These are phyloP conservation scores for Calophaca sinica DNA, from an alignment of 306 rosid genomes.

Conservation along the genomic window DNA sequence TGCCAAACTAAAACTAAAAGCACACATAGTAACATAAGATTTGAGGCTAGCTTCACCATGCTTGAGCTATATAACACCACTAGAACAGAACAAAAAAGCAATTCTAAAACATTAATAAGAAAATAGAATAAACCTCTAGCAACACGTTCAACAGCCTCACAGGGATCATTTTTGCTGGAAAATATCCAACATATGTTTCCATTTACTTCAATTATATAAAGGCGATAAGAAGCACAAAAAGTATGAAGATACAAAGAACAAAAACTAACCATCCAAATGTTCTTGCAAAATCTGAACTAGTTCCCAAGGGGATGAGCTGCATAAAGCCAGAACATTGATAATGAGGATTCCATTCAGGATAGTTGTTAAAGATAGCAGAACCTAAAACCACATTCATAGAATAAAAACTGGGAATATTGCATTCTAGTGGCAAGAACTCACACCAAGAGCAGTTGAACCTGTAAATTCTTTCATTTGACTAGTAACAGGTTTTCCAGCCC, in stretches of 20 bases:
- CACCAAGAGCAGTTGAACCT: constrained; percentile 92
- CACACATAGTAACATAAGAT: neutral
- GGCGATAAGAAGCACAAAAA: constrained; percentile 24
- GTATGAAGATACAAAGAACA: constrained; percentile 26
- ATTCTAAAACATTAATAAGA: constrained; percentile 6
- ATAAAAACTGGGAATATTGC: constrained; percentile 23
- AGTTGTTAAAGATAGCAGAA: constrained; percentile 33
- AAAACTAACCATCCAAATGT: constrained; percentile 79
- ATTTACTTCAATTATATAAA: constrained; percentile 43
- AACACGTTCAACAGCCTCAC: constrained; percentile 83
- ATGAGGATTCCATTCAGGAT: constrained; percentile 41
- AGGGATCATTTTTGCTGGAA: constrained; percentile 83
- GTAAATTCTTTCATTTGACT: constrained; percentile 64
- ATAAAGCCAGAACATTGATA: constrained; percentile 49
- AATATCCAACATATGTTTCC: constrained; percentile 34
- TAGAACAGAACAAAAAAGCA: constrained; percentile 19
- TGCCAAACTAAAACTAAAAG: constrained; percentile 44
- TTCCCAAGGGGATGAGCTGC: constrained; percentile 95
- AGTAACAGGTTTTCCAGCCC: constrained; percentile 86
- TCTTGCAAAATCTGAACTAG: constrained; percentile 94
- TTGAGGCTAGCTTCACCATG: constrained; percentile 29
- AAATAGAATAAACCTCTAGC: constrained; percentile 63
- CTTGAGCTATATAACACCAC: constrained; percentile 12
- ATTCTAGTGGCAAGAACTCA: constrained; percentile 56
- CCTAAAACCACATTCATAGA: constrained; percentile 22